Evolutionary conservation across 164 flowering plant species (phyloP).

Genomic region (Echeveria elegans): DNA sequence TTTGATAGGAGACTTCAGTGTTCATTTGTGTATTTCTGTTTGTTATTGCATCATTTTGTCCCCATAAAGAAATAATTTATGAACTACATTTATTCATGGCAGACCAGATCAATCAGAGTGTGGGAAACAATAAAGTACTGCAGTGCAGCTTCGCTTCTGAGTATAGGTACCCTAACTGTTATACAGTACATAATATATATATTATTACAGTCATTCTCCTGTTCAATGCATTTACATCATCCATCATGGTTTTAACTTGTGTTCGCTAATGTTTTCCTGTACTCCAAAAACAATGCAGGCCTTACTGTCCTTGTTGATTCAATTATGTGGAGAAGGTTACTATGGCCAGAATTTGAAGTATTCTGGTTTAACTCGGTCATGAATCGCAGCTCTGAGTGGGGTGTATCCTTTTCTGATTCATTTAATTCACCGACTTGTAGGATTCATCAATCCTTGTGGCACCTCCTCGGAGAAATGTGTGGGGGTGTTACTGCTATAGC

Average conservation of each 20-base stretch:
- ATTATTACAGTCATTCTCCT: too few relatives aligned
- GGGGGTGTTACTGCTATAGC: neutral
- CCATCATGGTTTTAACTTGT: neutral
- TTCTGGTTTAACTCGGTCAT: conserved; percentile 94
- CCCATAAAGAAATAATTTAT: neutral
- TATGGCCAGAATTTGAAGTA: conserved; percentile 96
- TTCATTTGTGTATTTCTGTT: neutral
- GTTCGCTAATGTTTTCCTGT: neutral
- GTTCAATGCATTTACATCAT: too few relatives aligned
- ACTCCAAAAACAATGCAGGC: conserved; percentile 35
- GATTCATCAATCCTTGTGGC: neutral
- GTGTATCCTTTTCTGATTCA: conserved; percentile 67
- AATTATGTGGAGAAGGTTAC: conserved; percentile 63
- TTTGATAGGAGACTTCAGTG: neutral
- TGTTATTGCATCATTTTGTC: neutral
- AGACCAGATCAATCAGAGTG: conserved; percentile 64
- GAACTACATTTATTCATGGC: conserved; percentile 21
- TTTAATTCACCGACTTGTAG: neutral
- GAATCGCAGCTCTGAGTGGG: conserved; percentile 97
- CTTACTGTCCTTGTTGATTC: conserved; percentile 66
- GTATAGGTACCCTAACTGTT: too few relatives aligned
- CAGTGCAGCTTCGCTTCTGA: conserved; percentile 31
- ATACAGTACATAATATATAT: too few relatives aligned
- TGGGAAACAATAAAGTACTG: conserved; percentile 61
- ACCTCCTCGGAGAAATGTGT: neutral